phyloP scores from a whole-genome alignment of 768 basidiomycete genomes.

The Psilocybe subaeruginosa region DNA sequence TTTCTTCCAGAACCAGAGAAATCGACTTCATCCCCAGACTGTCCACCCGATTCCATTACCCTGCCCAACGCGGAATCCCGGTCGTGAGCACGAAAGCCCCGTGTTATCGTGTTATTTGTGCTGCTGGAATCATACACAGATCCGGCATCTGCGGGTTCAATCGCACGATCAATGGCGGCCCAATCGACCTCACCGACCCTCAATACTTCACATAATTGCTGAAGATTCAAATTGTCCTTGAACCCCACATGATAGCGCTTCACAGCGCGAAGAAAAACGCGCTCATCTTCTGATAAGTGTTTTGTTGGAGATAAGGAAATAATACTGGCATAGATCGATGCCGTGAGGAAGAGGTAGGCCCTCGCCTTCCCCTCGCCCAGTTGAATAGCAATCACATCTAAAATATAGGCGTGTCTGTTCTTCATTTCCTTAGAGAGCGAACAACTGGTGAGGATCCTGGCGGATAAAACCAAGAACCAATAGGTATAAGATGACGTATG shows the following conservation, averaged over 20 bases:
- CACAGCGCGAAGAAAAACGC: slow-evolving; percentile 4
- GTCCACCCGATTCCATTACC: no score
- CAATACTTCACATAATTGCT: not conserved
- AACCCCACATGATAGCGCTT: not conserved
- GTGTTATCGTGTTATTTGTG: no score
- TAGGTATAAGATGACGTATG: slow-evolving; percentile 10
- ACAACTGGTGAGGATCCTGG: not conserved
- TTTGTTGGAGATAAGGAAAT: slow-evolving; percentile 3
- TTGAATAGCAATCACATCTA: not conserved
- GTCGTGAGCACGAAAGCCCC: no score
- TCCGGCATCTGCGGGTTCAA: no score
- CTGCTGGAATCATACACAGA: no score
- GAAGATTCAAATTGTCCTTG: not conserved
- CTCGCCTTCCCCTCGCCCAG: not conserved
- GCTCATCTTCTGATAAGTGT: not conserved
- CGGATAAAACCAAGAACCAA: slow-evolving; percentile 8
- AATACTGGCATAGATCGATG: slow-evolving; percentile 14
- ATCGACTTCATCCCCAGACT: no score
- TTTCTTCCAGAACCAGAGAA: no score
- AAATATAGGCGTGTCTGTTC: slow-evolving; percentile 3
- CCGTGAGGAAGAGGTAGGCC: slow-evolving; percentile 9
- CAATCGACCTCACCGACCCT: not conserved
- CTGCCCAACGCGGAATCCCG: no score
- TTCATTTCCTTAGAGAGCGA: slow-evolving; percentile 5
- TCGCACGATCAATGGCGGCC: not conserved